These are phyloP conservation scores for Ceratocystis papillata DNA, from an alignment of 2,329 filamentous ascomycete genomes.

Conservation along the genomic window DNA sequence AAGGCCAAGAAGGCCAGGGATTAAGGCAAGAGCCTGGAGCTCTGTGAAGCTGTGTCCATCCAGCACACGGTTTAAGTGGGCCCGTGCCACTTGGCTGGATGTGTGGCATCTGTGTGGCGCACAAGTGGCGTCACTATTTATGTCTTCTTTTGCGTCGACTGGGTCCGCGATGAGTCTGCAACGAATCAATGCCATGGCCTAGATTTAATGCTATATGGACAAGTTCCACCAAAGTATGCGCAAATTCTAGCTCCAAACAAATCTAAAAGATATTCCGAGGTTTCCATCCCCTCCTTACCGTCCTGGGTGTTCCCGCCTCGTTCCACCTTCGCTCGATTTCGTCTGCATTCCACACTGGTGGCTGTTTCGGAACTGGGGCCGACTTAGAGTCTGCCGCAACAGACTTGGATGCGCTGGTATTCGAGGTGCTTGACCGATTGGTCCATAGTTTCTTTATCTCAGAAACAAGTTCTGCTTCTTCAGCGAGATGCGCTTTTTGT, in stretches of 20 bases:
- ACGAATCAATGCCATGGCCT: not conserved
- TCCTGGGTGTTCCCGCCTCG: not conserved
- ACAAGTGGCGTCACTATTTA: not conserved
- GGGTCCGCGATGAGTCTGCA: not conserved
- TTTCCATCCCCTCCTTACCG: not conserved
- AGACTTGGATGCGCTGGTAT: not conserved
- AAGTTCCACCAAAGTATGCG: not conserved
- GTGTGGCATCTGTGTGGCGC: not conserved
- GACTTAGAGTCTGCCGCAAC: not conserved
- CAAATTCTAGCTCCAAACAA: not conserved
- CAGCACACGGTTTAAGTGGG: slow-evolving; percentile 4
- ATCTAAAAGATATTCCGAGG: slow-evolving; percentile 6
- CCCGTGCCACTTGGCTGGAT: not conserved
- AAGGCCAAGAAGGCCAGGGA: no score
- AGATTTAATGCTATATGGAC: slow-evolving; percentile 9
- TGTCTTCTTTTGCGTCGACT: not conserved
- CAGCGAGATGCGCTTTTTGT: not conserved
- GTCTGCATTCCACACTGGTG: not conserved
- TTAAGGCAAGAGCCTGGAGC: not conserved
- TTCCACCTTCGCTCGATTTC: slow-evolving; percentile 4
- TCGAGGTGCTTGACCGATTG: not conserved
- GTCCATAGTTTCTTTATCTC: not conserved
- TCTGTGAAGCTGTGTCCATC: slow-evolving; percentile 8
- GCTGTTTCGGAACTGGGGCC: not conserved
- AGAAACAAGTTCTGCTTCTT: not conserved